Conservation (phyloP, 2,329 filamentous ascomycete genomes). For the Claviceps arundinis region DNA sequence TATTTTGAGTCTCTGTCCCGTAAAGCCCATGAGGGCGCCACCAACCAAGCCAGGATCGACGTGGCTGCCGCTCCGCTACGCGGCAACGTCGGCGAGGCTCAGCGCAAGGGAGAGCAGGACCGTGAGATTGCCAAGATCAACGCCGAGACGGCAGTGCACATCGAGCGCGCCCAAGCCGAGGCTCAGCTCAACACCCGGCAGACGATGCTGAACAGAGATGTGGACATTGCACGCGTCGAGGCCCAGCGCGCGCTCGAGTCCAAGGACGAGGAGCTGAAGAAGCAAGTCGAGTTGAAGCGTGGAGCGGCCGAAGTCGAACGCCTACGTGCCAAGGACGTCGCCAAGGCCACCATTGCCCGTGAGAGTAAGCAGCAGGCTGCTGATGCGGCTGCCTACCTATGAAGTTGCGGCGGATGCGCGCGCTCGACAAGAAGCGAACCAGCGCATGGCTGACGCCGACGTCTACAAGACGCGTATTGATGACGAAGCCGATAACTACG, state of each 20-base stretch:
- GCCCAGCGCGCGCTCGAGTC: slow-evolving; percentile 61
- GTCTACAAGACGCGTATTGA: slow-evolving; percentile 37
- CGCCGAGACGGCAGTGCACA: slow-evolving; percentile 69
- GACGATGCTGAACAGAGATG: slow-evolving; percentile 57
- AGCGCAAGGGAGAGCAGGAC: slow-evolving; percentile 68
- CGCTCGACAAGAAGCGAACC: slow-evolving; percentile 38
- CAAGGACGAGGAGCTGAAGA: slow-evolving; percentile 69
- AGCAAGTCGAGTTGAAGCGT: slow-evolving; percentile 62
- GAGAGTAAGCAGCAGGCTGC: slow-evolving; percentile 58
- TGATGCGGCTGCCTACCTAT: slow-evolving; percentile 54
- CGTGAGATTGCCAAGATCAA: slow-evolving; percentile 82
- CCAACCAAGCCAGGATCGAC: slow-evolving; percentile 62
- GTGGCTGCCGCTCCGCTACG: slow-evolving; percentile 50
- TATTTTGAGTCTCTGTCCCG: slow-evolving; percentile 74
- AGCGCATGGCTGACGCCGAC: slow-evolving; percentile 38
- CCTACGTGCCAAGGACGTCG: slow-evolving; percentile 63
- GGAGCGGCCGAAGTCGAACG: slow-evolving; percentile 71
- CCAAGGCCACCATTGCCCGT: slow-evolving; percentile 57
- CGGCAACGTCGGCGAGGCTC: slow-evolving; percentile 63
- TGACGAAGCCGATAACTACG: slow-evolving; percentile 26
- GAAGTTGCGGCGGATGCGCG: slow-evolving; percentile 49
- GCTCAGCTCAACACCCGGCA: slow-evolving; percentile 61
- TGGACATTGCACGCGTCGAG: slow-evolving; percentile 63
- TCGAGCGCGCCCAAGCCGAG: slow-evolving; percentile 67
- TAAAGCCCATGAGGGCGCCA: slow-evolving; percentile 75